Conservation (phyloP, 768 basidiomycete species). For the Candolleomyces aberdarensis region DNA sequence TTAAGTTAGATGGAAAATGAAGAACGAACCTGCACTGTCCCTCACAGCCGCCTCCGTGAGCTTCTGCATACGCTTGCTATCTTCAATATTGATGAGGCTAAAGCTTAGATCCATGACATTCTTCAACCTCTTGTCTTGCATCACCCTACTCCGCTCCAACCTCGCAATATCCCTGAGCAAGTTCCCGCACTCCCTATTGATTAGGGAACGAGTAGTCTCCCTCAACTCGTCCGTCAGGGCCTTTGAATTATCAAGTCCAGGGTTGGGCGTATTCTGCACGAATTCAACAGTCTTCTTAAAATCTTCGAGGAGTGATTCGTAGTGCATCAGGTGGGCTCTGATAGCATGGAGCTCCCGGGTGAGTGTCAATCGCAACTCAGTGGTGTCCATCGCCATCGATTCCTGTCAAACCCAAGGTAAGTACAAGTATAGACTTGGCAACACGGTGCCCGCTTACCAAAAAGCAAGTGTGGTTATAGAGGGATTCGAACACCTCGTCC, state of each 20-base stretch:
- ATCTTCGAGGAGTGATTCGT: conserved; percentile 49
- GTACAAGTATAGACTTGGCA: background rate
- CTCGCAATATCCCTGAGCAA: conserved; percentile 49
- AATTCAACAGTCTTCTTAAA: conserved; percentile 53
- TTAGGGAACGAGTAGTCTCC: conserved; percentile 19
- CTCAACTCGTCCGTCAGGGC: conserved; percentile 9
- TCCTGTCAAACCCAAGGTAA: conserved; percentile 32
- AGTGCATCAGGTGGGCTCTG: conserved; percentile 57
- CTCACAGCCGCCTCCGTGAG: conserved; percentile 38
- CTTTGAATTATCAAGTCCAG: conserved; percentile 31
- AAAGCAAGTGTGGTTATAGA: conserved; percentile 48
- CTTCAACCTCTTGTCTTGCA: conserved; percentile 43
- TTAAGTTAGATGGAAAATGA: background rate
- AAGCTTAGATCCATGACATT: conserved; percentile 53
- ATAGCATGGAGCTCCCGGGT: conserved; percentile 55
- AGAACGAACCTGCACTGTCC: conserved; percentile 23
- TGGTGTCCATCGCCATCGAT: conserved; percentile 27
- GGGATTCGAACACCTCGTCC: conserved; percentile 52
- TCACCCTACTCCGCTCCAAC: conserved; percentile 36
- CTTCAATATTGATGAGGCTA: conserved; percentile 44
- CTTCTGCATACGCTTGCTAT: conserved; percentile 40
- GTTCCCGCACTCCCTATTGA: conserved; percentile 43
- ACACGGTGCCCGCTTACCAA: conserved; percentile 30
- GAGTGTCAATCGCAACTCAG: conserved; percentile 18
- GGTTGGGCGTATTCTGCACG: conserved; percentile 45